Conservation (phyloP, 2,329 filamentous ascomycete genomes). For the Aspergillus puulaauensis region DNA sequence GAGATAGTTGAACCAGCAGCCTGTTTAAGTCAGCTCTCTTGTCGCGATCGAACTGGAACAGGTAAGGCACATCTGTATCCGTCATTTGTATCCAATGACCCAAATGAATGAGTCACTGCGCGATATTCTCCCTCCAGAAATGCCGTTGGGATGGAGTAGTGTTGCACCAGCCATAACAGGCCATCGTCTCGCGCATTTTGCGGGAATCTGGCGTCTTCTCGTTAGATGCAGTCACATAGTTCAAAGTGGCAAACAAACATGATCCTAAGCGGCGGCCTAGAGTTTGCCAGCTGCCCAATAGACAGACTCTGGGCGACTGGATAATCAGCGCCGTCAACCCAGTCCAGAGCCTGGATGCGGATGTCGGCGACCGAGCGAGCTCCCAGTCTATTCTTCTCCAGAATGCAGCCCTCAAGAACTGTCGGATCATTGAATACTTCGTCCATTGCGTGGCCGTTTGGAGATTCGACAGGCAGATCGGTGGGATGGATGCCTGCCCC, state of each 20-base stretch:
- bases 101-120: not conserved
- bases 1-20: constrained; percentile 1
- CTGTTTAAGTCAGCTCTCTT: not conserved
- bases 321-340: not conserved
- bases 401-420: not conserved
- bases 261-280: not conserved
- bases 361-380: not conserved
- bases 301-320: not conserved
- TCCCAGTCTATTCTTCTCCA: not conserved
- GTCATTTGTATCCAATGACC: not conserved
- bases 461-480: not conserved
- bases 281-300: not conserved
- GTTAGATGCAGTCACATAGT: not conserved
- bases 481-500: not conserved
- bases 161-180: not conserved
- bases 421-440: not conserved
- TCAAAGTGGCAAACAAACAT: not conserved
- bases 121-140: not conserved
- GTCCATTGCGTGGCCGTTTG: not conserved
- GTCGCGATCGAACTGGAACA: too few relatives aligned
- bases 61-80: not conserved
- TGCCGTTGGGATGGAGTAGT: not conserved
- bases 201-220: not conserved
- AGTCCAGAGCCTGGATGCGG: not conserved
- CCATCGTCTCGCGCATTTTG: not conserved